Evolutionary conservation across 75 land plant genomes (phyloP).

Genomic region (Azolla pinnata): DNA sequence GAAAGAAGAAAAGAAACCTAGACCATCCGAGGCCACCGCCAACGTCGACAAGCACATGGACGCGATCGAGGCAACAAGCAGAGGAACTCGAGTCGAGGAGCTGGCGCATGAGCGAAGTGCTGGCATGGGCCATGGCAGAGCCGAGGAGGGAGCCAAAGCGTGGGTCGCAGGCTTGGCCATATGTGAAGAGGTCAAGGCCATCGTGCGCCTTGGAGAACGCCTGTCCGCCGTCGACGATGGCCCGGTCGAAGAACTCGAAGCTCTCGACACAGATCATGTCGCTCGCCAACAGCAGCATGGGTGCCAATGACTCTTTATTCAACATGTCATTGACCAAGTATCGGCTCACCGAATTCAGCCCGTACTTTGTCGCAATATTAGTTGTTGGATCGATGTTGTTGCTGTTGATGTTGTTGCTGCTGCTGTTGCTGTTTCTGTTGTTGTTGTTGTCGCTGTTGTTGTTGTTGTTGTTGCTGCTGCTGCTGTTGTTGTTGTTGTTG

Average conservation of each 20-base stretch:
- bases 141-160: constrained; percentile 45
- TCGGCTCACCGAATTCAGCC: no score
- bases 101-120: constrained; percentile 48
- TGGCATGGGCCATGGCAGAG: constrained; percentile 44
- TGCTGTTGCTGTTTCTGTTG: no score
- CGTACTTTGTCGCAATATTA: no score
- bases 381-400: no score
- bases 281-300: constrained; percentile 32
- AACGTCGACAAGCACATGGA: constrained; percentile 48
- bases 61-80: constrained; percentile 47
- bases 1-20: constrained; percentile 42
- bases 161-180: constrained; percentile 28
- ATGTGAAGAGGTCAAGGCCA: constrained; percentile 42
- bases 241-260: constrained; percentile 48
- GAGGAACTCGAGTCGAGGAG: constrained; percentile 33
- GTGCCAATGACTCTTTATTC: constrained; percentile 35
- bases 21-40: constrained; percentile 65
- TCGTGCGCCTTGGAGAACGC: constrained; percentile 50
- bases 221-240: constrained; percentile 50
- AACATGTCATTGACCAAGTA: no score
- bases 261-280: constrained; percentile 44
- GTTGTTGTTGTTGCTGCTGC: no score
- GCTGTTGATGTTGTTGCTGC: no score
- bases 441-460: no score
- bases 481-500: no score